Evolutionary conservation across 73 alveolate genomes (phyloP).

Genomic region (Breviolum minutum): DNA sequence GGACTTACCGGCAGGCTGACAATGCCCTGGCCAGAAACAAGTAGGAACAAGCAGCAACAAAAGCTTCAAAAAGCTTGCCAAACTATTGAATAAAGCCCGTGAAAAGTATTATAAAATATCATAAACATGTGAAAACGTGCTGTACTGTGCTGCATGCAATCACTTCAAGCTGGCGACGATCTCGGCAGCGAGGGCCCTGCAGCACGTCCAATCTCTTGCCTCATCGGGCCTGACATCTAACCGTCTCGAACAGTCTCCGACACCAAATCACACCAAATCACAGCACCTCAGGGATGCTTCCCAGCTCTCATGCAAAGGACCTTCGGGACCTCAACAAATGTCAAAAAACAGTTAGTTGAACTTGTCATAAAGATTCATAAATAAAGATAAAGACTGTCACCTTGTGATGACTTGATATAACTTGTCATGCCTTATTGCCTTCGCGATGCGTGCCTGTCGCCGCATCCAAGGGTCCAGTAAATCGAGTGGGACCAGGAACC

Average conservation of each 20-base stretch:
- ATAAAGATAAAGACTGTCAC: too few relatives aligned
- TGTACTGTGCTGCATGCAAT: too few relatives aligned
- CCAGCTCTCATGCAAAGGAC: slow-evolving; percentile 89
- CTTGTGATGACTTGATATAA: neutral
- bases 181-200: slow-evolving; percentile 77
- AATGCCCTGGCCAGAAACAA: slow-evolving; percentile 43
- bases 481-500: neutral
- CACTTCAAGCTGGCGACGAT: neutral
- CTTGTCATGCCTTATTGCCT: neutral
- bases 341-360: too few relatives aligned
- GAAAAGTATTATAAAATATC: too few relatives aligned
- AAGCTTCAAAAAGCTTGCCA: neutral
- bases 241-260: neutral
- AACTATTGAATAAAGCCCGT: too few relatives aligned
- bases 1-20: slow-evolving; percentile 92
- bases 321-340: slow-evolving; percentile 19
- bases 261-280: neutral
- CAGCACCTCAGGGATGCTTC: slow-evolving; percentile 59
- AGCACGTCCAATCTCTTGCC: slow-evolving; percentile 79
- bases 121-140: too few relatives aligned
- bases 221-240: slow-evolving; percentile 44
- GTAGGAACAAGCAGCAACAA: too few relatives aligned
- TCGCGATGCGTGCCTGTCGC: neutral
- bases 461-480: neutral
- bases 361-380: too few relatives aligned